Evolutionary conservation across 2,329 filamentous ascomycete species (phyloP), one percentile per base, ranked within the genome.

Genomic region (Magnaporthiopsis rhizophila): DNA sequence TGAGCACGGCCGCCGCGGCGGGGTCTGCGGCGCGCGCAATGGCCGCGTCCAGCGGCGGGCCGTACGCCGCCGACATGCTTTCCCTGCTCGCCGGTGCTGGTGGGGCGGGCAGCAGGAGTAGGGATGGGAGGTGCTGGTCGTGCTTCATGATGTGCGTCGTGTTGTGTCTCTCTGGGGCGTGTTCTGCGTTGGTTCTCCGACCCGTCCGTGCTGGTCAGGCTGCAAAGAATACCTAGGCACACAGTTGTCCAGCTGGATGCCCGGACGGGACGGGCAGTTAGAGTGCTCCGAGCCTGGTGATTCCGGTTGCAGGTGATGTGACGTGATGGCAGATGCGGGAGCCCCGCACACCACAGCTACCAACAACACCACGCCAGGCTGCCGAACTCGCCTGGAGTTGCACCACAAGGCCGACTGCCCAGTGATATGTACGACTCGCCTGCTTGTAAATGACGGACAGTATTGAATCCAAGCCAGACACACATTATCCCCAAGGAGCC

Each of bases 61-160:
- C 80, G 72, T 90, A 91, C 58, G 85, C 83, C 36, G 82, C 81
- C 66, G 79, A 80, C 66, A 91, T 77, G 0, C 81, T 73, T 13
- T 76, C 71, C 59, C 80, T 77, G 18, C 77, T 80, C 61, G 81
- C 77, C 11, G 86, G 84, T 36, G 80, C 77, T 34, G 88, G 86
- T 61, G 88, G 86, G 58, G 83, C 80, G 24, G 89, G 84, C 63
- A 91, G 78, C 21, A 91, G 79, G 50, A 91, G 80, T 30, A 89
- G 79, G 61, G 83, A 84, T 3, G 81, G 79, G 28, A 75, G 71
- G 21, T 71, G 64, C 45, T 71, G 67, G 61, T 57, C 50, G 24
- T 26, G 18, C n/a, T 62, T 21, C 61, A 62, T 62, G 45, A 26
- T 30, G 18, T 21, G 45, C 21, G 45, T 1, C 30, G 24, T 53